Evolutionary conservation across 2,329 filamentous ascomycete species (phyloP).

Genomic region (Exophiala phaeomuriformis): DNA sequence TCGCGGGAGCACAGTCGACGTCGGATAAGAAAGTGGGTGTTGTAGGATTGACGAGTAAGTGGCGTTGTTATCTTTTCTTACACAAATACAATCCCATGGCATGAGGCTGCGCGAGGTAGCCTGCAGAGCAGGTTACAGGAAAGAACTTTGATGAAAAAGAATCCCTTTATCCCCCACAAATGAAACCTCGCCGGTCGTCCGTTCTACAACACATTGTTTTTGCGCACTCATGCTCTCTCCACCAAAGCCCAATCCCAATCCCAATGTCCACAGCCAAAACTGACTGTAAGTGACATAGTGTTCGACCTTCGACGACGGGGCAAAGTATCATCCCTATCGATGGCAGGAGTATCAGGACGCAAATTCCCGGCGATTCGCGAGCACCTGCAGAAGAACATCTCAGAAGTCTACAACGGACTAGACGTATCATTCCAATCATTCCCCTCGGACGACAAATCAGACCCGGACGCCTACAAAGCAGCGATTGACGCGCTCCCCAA

Average conservation of each 20-base stretch:
- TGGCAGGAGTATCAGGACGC: conserved; percentile 81
- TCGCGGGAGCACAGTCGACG: conserved; percentile 70
- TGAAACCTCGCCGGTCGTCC: too few species aligned
- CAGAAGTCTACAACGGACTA: conserved; percentile 76
- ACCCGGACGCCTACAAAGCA: conserved; percentile 76
- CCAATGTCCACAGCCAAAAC: too few species aligned
- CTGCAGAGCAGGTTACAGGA: too few species aligned
- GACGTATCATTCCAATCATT: conserved; percentile 81
- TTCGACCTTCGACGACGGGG: conserved; percentile 63
- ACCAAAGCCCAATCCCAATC: too few species aligned
- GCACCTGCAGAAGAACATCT: conserved; percentile 82
- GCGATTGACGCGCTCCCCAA: conserved; percentile 73
- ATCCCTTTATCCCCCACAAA: not conserved
- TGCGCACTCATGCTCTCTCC: too few species aligned
- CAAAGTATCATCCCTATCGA: conserved; percentile 76
- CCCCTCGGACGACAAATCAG: conserved; percentile 62
- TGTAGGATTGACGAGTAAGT: conserved; percentile 62
- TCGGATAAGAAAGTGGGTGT: conserved; percentile 97
- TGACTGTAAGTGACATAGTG: conserved; percentile 43
- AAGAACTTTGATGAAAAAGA: too few species aligned
- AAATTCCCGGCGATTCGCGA: conserved; percentile 92
- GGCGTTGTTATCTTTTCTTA: conserved; percentile 51
- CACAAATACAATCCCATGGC: conserved; percentile 4
- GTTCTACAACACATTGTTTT: too few species aligned
- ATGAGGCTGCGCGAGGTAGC: not conserved